Evolutionary conservation across 2,329 filamentous ascomycete species (phyloP).

Genomic region (Ophiostoma sp.): DNA sequence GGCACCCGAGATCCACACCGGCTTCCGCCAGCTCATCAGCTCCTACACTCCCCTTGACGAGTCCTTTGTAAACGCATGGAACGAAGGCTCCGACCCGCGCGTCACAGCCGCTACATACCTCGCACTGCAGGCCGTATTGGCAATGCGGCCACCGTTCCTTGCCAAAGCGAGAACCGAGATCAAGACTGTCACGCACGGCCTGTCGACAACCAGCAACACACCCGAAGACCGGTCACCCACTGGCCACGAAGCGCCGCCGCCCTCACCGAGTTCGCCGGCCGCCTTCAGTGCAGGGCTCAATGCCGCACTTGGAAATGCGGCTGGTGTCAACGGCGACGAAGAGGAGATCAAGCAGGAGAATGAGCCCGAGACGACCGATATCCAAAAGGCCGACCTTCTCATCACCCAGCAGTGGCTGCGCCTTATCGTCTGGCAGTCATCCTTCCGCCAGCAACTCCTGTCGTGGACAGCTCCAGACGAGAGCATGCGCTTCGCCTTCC

Average conservation of each 20-base stretch:
- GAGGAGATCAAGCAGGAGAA: slow-evolving; percentile 16
- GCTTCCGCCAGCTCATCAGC: slow-evolving; percentile 61
- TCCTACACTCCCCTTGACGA: slow-evolving; percentile 65
- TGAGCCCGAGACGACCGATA: slow-evolving; percentile 55
- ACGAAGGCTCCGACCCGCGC: slow-evolving; percentile 51
- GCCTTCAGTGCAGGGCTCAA: not conserved
- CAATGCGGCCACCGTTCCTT: slow-evolving; percentile 39
- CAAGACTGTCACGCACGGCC: slow-evolving; percentile 7
- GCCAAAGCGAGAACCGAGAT: slow-evolving; percentile 26
- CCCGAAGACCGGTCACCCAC: slow-evolving; percentile 45
- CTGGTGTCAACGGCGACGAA: not conserved
- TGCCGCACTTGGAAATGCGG: not conserved
- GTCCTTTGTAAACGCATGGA: slow-evolving; percentile 64
- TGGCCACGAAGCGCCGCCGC: slow-evolving; percentile 11
- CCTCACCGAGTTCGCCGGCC: not conserved
- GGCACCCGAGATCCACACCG: slow-evolving; percentile 52
- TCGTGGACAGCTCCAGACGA: slow-evolving; percentile 59
- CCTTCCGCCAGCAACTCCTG: slow-evolving; percentile 64
- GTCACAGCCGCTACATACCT: slow-evolving; percentile 40
- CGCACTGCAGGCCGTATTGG: slow-evolving; percentile 39
- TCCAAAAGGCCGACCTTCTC: slow-evolving; percentile 67
- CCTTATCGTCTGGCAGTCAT: slow-evolving; percentile 71
- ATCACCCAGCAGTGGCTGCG: slow-evolving; percentile 71
- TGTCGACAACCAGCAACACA: slow-evolving; percentile 32
- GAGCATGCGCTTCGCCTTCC: slow-evolving; percentile 62